Evolutionary conservation across 768 basidiomycete species (phyloP), one percentile per base, ranked within the genome.

Genomic region (Podaxis sp.): DNA sequence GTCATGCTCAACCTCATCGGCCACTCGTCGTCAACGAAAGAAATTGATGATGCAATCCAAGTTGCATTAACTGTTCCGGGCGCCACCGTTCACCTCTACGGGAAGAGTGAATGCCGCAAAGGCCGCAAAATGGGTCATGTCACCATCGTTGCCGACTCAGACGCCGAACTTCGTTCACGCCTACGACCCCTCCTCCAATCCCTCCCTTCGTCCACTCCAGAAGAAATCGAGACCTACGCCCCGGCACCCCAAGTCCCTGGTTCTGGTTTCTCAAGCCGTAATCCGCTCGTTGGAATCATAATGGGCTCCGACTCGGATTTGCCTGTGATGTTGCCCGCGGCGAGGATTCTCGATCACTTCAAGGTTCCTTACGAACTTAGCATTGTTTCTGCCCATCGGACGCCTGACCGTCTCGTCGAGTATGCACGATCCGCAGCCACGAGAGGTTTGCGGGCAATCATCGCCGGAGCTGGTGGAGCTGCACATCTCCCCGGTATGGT

Each of bases 281-380:
- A 85, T 56, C 95, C 96, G 5, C 81, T 98, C 11, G 92, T 98
- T 0, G 90, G 92, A 0, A 84, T 99, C 63, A 95, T 99, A 73
- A 99, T 99, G 97, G 97, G 97, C 17, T 96, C 95, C 10, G 96
- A 99, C 75, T 98, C 96, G 13, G 97, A 99, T 73, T 78, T 99
- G n/a, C 92, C 94, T 0, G 87, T 89, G 20, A 95, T 99, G 90
- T 82, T 92, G 15, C 90, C 95, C 4, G 93, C 92, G 15, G 91
- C 96, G 0, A 86, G 82, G 49, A 87, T 97, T 61, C 84, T 99
- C 20, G 88, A 92, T 68, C 76, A 77, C n/a, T 97, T 98, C 75
- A 68, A 72, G 8, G 77, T 99, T 22, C 93, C 96, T 0, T 97
- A 92, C 76, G 96, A 99, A 72, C 79, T 99, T 10, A 93, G 93